phyloP scores from a whole-genome alignment of 805 yeast species.

The Schwanniomyces sp. region DNA sequence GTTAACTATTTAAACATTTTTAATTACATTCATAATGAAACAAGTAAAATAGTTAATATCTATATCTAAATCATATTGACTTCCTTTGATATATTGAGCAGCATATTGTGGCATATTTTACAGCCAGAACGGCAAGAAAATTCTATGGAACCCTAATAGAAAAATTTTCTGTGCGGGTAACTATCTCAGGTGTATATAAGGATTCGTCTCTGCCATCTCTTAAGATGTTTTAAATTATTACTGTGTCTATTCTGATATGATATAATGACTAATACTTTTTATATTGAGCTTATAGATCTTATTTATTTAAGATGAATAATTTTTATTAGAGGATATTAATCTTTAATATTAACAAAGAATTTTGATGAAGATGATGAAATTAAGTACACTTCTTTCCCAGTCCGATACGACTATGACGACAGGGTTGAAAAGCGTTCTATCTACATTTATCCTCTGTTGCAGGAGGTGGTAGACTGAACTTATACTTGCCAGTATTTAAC shows the following conservation, averaged over 20 bases:
- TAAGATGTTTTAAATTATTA: not conserved
- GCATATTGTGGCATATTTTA: no score
- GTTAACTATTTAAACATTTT: not conserved
- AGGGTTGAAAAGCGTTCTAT: slow-evolving; percentile 60
- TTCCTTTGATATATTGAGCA: no score
- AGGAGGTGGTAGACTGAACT: slow-evolving; percentile 49
- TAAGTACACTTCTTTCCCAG: slow-evolving; percentile 85
- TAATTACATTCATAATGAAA: not conserved
- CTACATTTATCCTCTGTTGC: slow-evolving; percentile 37
- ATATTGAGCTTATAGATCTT: slow-evolving; percentile 20
- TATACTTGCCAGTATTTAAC: slow-evolving; percentile 87
- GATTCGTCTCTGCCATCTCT: not conserved
- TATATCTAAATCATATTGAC: no score
- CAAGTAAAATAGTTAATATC: no score
- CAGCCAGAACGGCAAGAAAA: not conserved
- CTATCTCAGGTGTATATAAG: not conserved
- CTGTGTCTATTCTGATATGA: not conserved
- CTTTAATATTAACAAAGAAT: not conserved
- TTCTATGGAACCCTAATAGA: not conserved
- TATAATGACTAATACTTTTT: slow-evolving; percentile 9
- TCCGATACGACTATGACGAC: slow-evolving; percentile 93
- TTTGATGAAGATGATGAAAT: slow-evolving; percentile 39
- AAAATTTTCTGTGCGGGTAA: slow-evolving; percentile 2
- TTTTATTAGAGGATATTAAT: not conserved
- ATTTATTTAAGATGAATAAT: slow-evolving; percentile 4